Base-by-base conservation (phyloP, 495 filamentous ascomycete species). In the Penicillium coffeae region DNA sequence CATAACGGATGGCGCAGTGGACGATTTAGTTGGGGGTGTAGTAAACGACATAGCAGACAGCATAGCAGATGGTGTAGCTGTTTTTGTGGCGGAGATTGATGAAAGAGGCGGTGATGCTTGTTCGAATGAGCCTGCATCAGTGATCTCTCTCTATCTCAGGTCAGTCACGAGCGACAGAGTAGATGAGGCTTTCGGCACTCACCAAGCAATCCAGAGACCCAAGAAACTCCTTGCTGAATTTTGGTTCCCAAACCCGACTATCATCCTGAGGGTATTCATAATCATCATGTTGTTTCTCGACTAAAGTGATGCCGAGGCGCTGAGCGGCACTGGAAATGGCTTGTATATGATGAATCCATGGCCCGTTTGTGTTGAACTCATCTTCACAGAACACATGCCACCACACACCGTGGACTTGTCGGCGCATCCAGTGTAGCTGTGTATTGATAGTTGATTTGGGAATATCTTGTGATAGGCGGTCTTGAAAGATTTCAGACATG, bases 361-460 rank as follows among this genome's bases (percentile, higher is more conserved):
- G 25, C 14, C 18, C 36, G 43, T 38, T 42, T 30, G 22, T 18
- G 14, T 22, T 21, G 30, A 45, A 41, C 36, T 48, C 35, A 16
- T 21, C 32, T 30, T 43, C 49, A 0, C 48, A 8, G 22, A 69
- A 60, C 0, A 71, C 64, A n/a, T 57, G 38, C 0, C 37, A 32
- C 63, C 65, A 71, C 0, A 65, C 46, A 0, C 38, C 21, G 13
- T 64, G 42, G 0, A 37, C 34, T 5, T 27, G 13, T 2, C 42
- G 14, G n/a, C 18, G 43, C 51, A 71, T 51, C 16, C 50, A 47
- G 0, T 8, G 13, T 63, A 65, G 68, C 34, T 70, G 70, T 0
- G 48, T 42, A 13, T 55, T 6, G 0, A 71, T 27, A 0, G 47
- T 52, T 0, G 1, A 8, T 5, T 33, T 50, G 1, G 54, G 8